phyloP scores from a whole-genome alignment of 1,284 basidiomycete genomes.

The Apiotrichum montevideense region DNA sequence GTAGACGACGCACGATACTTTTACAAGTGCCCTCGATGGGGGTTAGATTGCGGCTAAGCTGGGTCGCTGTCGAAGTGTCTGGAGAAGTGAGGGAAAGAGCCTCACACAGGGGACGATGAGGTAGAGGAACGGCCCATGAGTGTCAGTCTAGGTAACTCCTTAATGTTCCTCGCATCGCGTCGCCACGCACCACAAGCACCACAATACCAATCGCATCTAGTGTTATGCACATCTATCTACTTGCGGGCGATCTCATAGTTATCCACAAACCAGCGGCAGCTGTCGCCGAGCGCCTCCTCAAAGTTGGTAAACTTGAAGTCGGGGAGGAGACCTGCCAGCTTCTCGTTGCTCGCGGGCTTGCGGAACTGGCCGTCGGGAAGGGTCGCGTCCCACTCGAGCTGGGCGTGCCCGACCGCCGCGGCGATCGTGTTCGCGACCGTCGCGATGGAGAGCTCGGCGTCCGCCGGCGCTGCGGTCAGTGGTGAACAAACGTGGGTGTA shows the following conservation, averaged over 20 bases:
- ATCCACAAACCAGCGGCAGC: conserved; percentile 70
- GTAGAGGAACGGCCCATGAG: no score
- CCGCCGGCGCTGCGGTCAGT: conserved; percentile 49
- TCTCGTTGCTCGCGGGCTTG: conserved; percentile 87
- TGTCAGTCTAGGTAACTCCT: no score
- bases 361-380: conserved; percentile 78
- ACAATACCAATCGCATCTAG: neutral
- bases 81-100: no score
- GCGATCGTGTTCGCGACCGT: conserved; percentile 77
- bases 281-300: conserved; percentile 61
- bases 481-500: neutral
- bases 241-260: conserved; percentile 53
- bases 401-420: conserved; percentile 62
- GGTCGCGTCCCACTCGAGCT: conserved; percentile 40
- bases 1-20: no score
- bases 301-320: conserved; percentile 79
- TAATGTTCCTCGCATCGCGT: no score
- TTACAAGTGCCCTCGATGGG: no score
- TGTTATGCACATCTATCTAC: neutral
- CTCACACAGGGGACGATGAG: no score
- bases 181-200: no score
- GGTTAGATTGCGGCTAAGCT: no score
- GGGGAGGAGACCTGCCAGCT: conserved; percentile 59
- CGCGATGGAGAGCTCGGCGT: conserved; percentile 83
- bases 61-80: no score